Evolutionary conservation across 2,329 filamentous ascomycete species (phyloP), one percentile per base, ranked within the genome.

Genomic region (Aspergillus ochraceoroseus): DNA sequence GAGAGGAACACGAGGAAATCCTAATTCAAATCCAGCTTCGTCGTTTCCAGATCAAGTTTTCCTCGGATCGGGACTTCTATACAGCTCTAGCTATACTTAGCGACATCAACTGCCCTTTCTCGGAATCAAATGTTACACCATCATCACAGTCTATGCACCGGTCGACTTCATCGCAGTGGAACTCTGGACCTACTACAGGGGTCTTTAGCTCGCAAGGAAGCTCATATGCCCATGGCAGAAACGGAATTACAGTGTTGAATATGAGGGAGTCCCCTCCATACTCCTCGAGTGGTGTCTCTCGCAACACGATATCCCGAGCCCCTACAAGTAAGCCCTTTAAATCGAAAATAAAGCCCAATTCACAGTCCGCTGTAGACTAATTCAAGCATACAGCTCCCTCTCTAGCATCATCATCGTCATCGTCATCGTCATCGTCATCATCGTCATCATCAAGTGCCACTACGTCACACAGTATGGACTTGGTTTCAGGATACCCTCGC

Each of bases 41-140:
- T 18, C 64, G 69, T 5, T 70, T 72, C 13, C 69, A 72, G 40
- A 56, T 71, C 43, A 70, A 68, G 38, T 70, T 71, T 37, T 50
- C 52, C 1, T 59, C 54, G 1, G 59, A 65, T 27, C 52, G 54
- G 14, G 66, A 72, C 40, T 72, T 64, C 44, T 65, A 64, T 33
- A 59, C 60, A 13, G 63, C 63, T 2, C 51, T 71, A 28, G 57
- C 64, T 4, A 58, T 69, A n/a, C 51, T 72, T 2, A 61, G 61
- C 18, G 58, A 63, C 28, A 62, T 64, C 26, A 62, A 65, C 23
- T 70, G 69, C 43, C 67, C 65, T n/a, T 60, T 70, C 23, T 64
- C 62, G 7, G 67, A 70, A 39, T 60, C 66, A 9, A 60, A 53
- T 12, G 48, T 53, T 27, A 49, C 57, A n/a, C n/a, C n/a, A 18